Percentiles rank a stretch among this genome's conserved stretches.
phyloP scores from a whole-genome alignment of 2,329 filamentous ascomycete species.

The Xylariaceae sp. region DNA sequence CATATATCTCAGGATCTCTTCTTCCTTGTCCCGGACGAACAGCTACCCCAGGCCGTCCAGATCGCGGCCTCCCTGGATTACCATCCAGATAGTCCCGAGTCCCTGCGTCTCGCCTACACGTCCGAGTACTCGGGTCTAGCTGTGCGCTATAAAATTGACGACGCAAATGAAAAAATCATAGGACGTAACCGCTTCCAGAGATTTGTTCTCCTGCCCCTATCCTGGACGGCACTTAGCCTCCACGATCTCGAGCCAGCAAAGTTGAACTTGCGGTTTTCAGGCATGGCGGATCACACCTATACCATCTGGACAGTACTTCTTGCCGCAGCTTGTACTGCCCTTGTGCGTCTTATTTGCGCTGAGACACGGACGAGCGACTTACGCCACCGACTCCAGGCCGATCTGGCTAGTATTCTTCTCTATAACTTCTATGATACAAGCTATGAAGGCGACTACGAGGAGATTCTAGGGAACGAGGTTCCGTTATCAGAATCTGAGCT shows the following conservation, averaged over 20 bases:
- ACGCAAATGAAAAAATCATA: neutral
- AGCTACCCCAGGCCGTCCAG: too few relatives aligned
- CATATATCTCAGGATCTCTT: too few relatives aligned
- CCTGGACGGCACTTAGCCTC: neutral
- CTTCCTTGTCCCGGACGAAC: too few relatives aligned
- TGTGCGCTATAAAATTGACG: neutral
- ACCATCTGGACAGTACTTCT: neutral
- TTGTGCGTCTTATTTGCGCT: neutral
- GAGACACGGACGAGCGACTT: neutral
- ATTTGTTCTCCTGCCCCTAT: neutral
- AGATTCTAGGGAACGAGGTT: neutral
- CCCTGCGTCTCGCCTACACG: neutral
- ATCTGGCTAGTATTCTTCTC: neutral
- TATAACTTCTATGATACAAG: neutral
- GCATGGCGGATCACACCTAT: neutral
- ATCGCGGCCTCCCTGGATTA: neutral
- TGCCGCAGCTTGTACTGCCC: neutral
- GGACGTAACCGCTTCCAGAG: neutral
- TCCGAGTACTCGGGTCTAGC: neutral
- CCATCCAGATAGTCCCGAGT: neutral
- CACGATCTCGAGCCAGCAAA: neutral
- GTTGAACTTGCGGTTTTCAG: neutral
- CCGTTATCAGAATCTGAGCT: neutral
- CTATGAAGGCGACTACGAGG: neutral
- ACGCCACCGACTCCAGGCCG: neutral